Evolutionary conservation across 139 green algal species (phyloP), one percentile per base, ranked within the genome.

Genomic region (Tetradesmus obliquus): DNA sequence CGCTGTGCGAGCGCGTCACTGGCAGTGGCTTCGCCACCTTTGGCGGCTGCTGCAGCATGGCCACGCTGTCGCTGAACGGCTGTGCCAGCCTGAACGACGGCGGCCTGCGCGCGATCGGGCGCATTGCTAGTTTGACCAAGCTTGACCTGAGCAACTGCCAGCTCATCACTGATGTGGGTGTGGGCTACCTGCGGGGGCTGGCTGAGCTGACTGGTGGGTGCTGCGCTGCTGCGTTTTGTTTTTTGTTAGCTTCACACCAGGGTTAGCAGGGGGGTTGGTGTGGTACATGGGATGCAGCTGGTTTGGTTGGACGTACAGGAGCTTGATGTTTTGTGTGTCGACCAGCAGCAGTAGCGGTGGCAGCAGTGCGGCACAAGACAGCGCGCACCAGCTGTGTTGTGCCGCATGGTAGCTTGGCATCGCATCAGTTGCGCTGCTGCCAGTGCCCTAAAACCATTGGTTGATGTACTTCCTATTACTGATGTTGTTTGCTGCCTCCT

Each of bases 91-190:
- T 96, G 74, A 93, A 86, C 15, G 94, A 96, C 82, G 55, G 8
- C 10, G 94, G 95, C 7, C 62, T 96, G 79, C 45, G 24, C 3
- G 79, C 85, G 2, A 80, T 86, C 13, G 87, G 79, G 57, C 79
- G 88, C 3, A 91, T 92, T 7, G 60, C 71, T 2, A 90, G 62
- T 45, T 86, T 95, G 76, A 95, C 92, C 17, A 93, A 92, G 80
- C 88, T 96, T 71, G 90, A 94, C 32, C 84, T 94, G 58, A 88
- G 88, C 22, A 81, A 92, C 22, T 96, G 94, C 90, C 51, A 53
- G 8, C 51, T 71, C 10, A 86, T 96, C 24, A 94, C 82, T 1
- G 93, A 95, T 86, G 81, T 55, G 17, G 94, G 94, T 2, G 79
- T 93, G 17, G 66, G 53, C 2, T 88, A 82, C 72, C 87, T 96